Evolutionary conservation across 306 rosid species (phyloP).

Genomic region (Lathyrus aphaca): DNA sequence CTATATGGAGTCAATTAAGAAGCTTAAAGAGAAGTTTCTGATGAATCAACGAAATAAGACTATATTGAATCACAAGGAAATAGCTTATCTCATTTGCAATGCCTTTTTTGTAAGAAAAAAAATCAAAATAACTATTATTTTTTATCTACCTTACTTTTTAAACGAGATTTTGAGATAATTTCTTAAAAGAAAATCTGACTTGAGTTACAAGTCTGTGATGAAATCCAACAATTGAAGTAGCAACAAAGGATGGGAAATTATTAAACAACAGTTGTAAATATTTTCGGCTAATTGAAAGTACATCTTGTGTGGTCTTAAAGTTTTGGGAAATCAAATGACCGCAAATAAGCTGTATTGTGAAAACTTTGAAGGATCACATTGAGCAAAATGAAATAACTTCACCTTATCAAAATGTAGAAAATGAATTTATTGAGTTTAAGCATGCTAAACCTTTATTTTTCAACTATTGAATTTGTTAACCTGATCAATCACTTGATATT

Average conservation of each 20-base stretch:
- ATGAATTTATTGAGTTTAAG: neutral
- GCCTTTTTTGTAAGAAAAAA: slow-evolving; percentile 14
- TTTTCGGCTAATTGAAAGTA: slow-evolving; percentile 23
- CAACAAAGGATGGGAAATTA: slow-evolving; percentile 10
- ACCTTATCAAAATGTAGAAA: neutral
- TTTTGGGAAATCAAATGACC: slow-evolving; percentile 6
- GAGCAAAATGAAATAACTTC: neutral
- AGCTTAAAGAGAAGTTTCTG: slow-evolving; percentile 81
- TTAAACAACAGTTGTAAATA: slow-evolving; percentile 17
- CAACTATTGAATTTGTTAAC: neutral
- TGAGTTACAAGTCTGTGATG: slow-evolving; percentile 16
- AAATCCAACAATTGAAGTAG: too few relatives aligned
- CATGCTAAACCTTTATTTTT: neutral
- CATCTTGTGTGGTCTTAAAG: too few relatives aligned
- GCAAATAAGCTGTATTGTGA: slow-evolving; percentile 17
- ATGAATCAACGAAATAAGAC: slow-evolving; percentile 55
- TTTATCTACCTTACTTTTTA: neutral
- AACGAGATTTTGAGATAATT: neutral
- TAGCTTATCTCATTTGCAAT: slow-evolving; percentile 12
- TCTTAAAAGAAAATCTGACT: neutral
- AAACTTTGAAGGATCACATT: neutral
- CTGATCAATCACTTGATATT: neutral
- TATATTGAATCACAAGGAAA: slow-evolving; percentile 32
- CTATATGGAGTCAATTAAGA: slow-evolving; percentile 85
- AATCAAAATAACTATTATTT: slow-evolving; percentile 9